These are phyloP conservation scores for Yamadazyma diddensiae DNA, from an alignment of 1,139 yeast genomes.

Conservation along the genomic window DNA sequence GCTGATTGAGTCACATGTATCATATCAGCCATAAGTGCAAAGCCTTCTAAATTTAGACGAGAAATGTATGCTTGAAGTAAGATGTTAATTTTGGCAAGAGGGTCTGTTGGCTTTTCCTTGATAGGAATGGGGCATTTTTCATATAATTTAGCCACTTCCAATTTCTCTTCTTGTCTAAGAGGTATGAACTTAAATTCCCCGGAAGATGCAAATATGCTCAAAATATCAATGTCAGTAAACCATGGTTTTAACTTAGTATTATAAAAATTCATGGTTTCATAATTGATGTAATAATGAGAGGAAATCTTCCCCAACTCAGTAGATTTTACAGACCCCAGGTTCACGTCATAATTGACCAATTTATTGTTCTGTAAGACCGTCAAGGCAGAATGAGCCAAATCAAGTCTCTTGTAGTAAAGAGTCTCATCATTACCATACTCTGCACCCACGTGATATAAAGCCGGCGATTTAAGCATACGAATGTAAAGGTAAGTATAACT, in stretches of 20 bases:
- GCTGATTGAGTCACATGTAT: slow-evolving; percentile 91
- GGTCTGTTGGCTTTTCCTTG: slow-evolving; percentile 66
- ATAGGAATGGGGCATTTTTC: slow-evolving; percentile 86
- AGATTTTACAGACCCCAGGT: slow-evolving; percentile 42
- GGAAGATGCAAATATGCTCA: slow-evolving; percentile 73
- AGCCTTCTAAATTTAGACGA: slow-evolving; percentile 71
- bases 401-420: slow-evolving; percentile 51
- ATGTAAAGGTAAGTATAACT: slow-evolving; percentile 76
- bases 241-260: slow-evolving; percentile 61
- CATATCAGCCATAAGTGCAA: slow-evolving; percentile 93
- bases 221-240: slow-evolving; percentile 67
- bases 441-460: slow-evolving; percentile 70
- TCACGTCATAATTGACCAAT: slow-evolving; percentile 56
- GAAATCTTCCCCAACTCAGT: slow-evolving; percentile 86
- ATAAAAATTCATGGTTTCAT: slow-evolving; percentile 67
- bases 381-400: slow-evolving; percentile 77
- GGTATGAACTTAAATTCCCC: slow-evolving; percentile 85
- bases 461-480: slow-evolving; percentile 75
- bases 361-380: slow-evolving; percentile 50
- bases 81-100: slow-evolving; percentile 76
- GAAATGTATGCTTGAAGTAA: slow-evolving; percentile 85
- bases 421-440: slow-evolving; percentile 54
- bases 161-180: slow-evolving; percentile 80
- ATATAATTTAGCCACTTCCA: slow-evolving; percentile 68
- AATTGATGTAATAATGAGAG: slow-evolving; percentile 79